These are phyloP conservation scores for Tulasnella calospora DNA, from an alignment of 768 basidiomycete species.

Conservation along the genomic window DNA sequence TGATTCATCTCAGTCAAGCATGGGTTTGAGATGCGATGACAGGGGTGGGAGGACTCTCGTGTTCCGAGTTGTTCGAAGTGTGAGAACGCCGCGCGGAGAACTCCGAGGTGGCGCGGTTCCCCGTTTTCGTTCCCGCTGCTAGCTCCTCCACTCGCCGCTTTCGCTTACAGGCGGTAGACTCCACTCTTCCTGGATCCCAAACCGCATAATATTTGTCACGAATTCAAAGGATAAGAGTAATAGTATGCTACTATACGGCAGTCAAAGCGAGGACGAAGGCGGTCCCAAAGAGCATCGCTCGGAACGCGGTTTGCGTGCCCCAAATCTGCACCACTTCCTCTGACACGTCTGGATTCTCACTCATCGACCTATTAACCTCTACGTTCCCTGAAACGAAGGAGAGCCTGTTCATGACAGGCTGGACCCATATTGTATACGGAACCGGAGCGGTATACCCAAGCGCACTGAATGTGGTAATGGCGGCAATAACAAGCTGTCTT, in stretches of 20 bases:
- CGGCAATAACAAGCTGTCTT: background rate
- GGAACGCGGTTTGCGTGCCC: background rate
- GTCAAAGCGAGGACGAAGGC: background rate
- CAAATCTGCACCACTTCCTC: background rate
- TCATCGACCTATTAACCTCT: background rate
- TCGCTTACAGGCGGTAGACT: too few relatives aligned
- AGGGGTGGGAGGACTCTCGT: background rate
- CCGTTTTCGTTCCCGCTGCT: too few relatives aligned
- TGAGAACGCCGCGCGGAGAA: slow-evolving; percentile 2
- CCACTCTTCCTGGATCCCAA: too few relatives aligned
- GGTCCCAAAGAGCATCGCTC: background rate
- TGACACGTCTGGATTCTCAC: background rate
- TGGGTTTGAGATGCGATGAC: background rate
- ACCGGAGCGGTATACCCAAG: too few relatives aligned
- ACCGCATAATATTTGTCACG: too few relatives aligned
- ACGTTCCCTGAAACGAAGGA: background rate
- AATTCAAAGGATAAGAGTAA: too few relatives aligned
- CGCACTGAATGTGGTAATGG: background rate
- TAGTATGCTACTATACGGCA: too few relatives aligned
- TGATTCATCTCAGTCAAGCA: slow-evolving; percentile 18
- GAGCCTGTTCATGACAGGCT: background rate
- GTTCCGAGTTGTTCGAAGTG: background rate
- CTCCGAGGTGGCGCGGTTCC: too few relatives aligned
- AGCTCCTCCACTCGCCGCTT: too few relatives aligned
- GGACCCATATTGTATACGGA: background rate